Evolutionary conservation across 2,329 filamentous ascomycete genomes (phyloP).

Genomic region (Verticillium klebahnii): DNA sequence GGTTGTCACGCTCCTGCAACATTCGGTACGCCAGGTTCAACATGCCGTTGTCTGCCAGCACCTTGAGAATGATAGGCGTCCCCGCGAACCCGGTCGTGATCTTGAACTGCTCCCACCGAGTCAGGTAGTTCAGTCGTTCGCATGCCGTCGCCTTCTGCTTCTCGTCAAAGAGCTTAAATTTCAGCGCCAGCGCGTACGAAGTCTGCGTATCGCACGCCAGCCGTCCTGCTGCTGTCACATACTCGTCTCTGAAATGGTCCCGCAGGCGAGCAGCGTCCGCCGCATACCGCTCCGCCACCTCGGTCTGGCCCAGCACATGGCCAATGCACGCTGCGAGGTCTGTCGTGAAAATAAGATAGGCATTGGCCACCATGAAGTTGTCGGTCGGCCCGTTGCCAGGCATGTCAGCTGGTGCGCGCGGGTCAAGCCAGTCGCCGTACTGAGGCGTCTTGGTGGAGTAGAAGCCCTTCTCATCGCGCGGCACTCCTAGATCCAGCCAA

Average conservation of each 20-base stretch:
- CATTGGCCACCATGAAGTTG: too few relatives aligned
- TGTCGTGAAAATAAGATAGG: too few relatives aligned
- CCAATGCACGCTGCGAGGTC: too few relatives aligned
- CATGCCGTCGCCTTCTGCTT: constrained; percentile 12
- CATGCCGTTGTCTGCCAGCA: constrained; percentile 19
- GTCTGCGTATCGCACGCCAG: too few relatives aligned
- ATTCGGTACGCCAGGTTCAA: constrained; percentile 27
- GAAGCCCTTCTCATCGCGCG: constrained; percentile 24
- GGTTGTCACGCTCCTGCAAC: constrained; percentile 27
- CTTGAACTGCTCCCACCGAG: constrained; percentile 23
- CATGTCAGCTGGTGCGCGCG: constrained; percentile 34
- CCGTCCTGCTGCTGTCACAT: constrained; percentile 5
- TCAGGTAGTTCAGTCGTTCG: constrained; percentile 21
- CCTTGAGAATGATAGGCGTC: constrained; percentile 30
- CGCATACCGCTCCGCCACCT: too few relatives aligned
- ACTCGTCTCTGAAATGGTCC: too few relatives aligned
- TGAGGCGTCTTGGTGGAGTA: constrained; percentile 33
- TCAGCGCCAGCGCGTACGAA: too few relatives aligned
- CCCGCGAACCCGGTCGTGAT: constrained; percentile 39
- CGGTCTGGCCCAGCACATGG: too few relatives aligned
- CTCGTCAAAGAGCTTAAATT: too few relatives aligned
- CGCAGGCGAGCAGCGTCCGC: too few relatives aligned
- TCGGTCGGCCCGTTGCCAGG: constrained; percentile 33
- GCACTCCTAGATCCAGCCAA: constrained; percentile 27
- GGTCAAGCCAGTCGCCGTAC: constrained; percentile 45